Evolutionary conservation across 228 moss, liverwort and hornwort genomes (phyloP).

Genomic region (Sphagnum fallax): DNA sequence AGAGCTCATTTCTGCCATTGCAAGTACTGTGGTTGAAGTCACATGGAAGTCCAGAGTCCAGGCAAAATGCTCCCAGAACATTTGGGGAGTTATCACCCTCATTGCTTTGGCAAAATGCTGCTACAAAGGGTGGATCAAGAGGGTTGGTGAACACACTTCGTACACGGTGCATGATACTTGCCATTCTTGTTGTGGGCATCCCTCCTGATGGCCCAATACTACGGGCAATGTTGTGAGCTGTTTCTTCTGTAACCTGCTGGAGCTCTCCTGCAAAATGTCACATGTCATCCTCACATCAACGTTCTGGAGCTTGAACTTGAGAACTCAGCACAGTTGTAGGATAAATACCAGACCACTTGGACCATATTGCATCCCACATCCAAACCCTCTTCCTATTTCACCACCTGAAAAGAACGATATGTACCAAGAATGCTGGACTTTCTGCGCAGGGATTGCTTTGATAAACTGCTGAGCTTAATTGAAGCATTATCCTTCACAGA

Average conservation of each 20-base stretch:
- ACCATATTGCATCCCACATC: too few species aligned
- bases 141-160: slow-evolving; percentile 68
- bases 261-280: slow-evolving; percentile 3
- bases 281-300: not conserved
- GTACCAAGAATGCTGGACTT: slow-evolving; percentile 43
- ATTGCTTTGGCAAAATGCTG: slow-evolving; percentile 96
- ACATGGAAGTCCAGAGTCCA: slow-evolving; percentile 75
- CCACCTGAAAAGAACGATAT: too few species aligned
- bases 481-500: slow-evolving; percentile 20
- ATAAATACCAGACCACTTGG: too few species aligned
- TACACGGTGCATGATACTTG: slow-evolving; percentile 77
- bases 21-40: slow-evolving; percentile 97
- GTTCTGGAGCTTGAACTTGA: not conserved
- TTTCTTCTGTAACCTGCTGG: slow-evolving; percentile 7
- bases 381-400: too few species aligned
- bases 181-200: slow-evolving; percentile 54
- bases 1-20: slow-evolving; percentile 78
- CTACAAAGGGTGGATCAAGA: slow-evolving; percentile 62
- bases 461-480: slow-evolving; percentile 19
- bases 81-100: slow-evolving; percentile 95
- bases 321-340: too few species aligned
- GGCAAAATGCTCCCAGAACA: slow-evolving; percentile 79
- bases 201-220: slow-evolving; percentile 65
- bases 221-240: slow-evolving; percentile 33
- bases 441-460: slow-evolving; percentile 15